A percentile compares a stretch with the other conserved stretches of the same genome.
phyloP scores from a whole-genome alignment of 495 filamentous ascomycete genomes.

The Hypoxylon trugodes region DNA sequence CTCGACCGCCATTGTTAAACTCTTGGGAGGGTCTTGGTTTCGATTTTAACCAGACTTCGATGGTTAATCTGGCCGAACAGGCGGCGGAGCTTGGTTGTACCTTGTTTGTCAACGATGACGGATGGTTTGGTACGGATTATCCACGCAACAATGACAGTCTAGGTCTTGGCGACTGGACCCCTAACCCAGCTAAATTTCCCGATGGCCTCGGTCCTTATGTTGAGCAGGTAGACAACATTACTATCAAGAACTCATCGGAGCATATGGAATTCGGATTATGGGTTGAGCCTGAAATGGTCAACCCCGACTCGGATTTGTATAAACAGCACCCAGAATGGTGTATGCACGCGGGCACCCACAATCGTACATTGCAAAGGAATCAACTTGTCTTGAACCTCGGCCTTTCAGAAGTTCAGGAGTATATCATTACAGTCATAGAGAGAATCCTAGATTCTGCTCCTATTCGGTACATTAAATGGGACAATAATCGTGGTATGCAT shows the following conservation, averaged over 20 bases:
- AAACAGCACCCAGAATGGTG: slow-evolving; percentile 63
- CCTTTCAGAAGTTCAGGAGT: slow-evolving; percentile 62
- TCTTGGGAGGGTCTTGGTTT: slow-evolving; percentile 66
- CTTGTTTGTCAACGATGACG: slow-evolving; percentile 66
- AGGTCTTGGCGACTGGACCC: slow-evolving; percentile 64
- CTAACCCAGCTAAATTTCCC: slow-evolving; percentile 62
- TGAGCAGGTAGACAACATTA: slow-evolving; percentile 53
- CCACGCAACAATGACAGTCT: slow-evolving; percentile 57
- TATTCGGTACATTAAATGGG: slow-evolving; percentile 66
- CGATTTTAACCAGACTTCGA: slow-evolving; percentile 56
- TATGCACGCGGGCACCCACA: slow-evolving; percentile 59
- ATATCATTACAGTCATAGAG: slow-evolving; percentile 59
- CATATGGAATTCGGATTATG: slow-evolving; percentile 63
- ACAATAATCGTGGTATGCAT: slow-evolving; percentile 65
- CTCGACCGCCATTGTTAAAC: slow-evolving; percentile 62
- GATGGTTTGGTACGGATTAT: slow-evolving; percentile 66
- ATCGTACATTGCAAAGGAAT: slow-evolving; percentile 58
- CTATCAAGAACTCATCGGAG: slow-evolving; percentile 49
- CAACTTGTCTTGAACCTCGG: slow-evolving; percentile 64
- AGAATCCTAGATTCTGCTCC: slow-evolving; percentile 56
- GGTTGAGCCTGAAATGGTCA: slow-evolving; percentile 69
- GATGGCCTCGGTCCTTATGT: slow-evolving; percentile 58
- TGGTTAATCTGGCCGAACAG: slow-evolving; percentile 57
- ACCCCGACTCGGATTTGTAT: slow-evolving; percentile 62
- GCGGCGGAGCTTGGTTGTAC: slow-evolving; percentile 60